Evolutionary conservation across 768 basidiomycete species (phyloP).

Genomic region (Hygrocybe punicea): DNA sequence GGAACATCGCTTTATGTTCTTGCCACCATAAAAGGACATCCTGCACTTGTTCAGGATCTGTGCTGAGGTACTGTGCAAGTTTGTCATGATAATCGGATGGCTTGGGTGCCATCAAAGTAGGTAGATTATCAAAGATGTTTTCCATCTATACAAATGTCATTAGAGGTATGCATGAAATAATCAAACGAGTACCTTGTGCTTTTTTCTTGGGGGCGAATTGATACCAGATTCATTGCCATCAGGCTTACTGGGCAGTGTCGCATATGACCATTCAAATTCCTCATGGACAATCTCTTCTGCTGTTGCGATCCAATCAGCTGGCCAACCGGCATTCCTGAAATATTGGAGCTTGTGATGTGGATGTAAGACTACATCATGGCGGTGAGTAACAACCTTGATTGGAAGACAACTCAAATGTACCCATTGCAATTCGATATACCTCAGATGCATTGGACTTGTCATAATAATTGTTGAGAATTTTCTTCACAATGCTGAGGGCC

Average conservation of each 20-base stretch:
- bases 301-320: too few relatives aligned
- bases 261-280: too few relatives aligned
- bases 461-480: constrained; percentile 26
- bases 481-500: constrained; percentile 18
- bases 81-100: constrained; percentile 19
- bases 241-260: constrained; percentile 11
- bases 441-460: constrained; percentile 15
- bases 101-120: constrained; percentile 14
- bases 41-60: constrained; percentile 5
- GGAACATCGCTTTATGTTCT: constrained; percentile 20
- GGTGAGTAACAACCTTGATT: neutral
- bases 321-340: too few relatives aligned
- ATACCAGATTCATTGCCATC: neutral
- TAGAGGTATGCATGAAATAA: too few relatives aligned
- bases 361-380: constrained; percentile 29
- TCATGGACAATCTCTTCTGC: too few relatives aligned
- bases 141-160: too few relatives aligned
- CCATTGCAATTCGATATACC: constrained; percentile 23
- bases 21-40: constrained; percentile 33
- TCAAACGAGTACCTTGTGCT: too few relatives aligned
- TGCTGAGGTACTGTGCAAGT: constrained; percentile 26
- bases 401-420: constrained; percentile 19
- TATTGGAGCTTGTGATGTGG: too few relatives aligned
- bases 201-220: neutral
- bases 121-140: constrained; percentile 32